These are phyloP conservation scores for Vitis amurensis DNA, from an alignment of 164 flowering plant species.

Conservation along the genomic window DNA sequence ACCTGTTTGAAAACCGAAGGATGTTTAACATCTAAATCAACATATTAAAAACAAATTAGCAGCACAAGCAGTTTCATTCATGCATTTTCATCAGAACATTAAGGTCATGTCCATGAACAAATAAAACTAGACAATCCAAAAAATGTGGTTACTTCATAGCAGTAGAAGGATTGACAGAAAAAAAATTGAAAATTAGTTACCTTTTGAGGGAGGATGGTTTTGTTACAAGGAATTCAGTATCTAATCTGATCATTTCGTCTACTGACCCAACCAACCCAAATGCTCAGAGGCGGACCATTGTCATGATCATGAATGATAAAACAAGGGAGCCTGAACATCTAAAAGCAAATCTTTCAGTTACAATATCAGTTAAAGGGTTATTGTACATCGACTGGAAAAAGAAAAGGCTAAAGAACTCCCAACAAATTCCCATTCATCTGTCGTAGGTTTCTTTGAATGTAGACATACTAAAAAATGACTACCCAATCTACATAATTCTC, in stretches of 20 bases:
- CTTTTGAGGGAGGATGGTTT: slow-evolving; percentile 16
- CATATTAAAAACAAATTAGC: not conserved
- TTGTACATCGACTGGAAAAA: slow-evolving; percentile 42
- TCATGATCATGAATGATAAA: slow-evolving; percentile 9
- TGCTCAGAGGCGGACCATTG: not conserved
- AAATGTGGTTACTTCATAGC: not conserved
- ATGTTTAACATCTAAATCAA: not conserved
- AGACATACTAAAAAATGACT: slow-evolving; percentile 41
- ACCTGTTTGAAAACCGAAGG: not conserved
- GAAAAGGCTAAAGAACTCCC: slow-evolving; percentile 19
- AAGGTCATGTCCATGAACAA: not conserved
- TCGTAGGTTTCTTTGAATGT: slow-evolving; percentile 27
- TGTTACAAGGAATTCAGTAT: slow-evolving; percentile 10
- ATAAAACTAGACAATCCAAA: not conserved
- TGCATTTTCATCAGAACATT: not conserved
- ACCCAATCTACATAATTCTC: slow-evolving; percentile 58
- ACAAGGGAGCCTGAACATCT: slow-evolving; percentile 23
- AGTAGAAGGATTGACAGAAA: not conserved
- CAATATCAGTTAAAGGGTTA: slow-evolving; percentile 43
- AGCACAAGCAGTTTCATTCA: not conserved
- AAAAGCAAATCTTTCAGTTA: slow-evolving; percentile 29
- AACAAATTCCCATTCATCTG: slow-evolving; percentile 24
- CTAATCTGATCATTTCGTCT: slow-evolving; percentile 1
- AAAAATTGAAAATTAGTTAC: not conserved
- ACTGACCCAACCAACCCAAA: slow-evolving; percentile 24